Evolutionary conservation across 257 asterid species (phyloP), one percentile per base, ranked within the genome.

Genomic region (Fraxinus anomala): DNA sequence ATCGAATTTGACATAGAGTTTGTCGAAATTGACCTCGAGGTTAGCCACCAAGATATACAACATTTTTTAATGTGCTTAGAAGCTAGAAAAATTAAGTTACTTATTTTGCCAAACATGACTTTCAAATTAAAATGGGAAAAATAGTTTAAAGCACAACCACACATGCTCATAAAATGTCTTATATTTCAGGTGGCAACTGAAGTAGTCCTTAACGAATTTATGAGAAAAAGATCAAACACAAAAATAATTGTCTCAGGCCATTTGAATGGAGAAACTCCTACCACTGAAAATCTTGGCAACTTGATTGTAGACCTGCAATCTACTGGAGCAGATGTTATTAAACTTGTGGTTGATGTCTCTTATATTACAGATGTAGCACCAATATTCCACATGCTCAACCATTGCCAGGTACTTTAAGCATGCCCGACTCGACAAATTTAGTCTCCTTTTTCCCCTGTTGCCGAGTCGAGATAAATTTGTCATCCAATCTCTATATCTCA

Each of bases 321-420:
- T 0, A 80, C 84, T 2, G 91, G 88, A 21, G 94, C 89, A n/a
- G 96, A 89, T 68, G 74, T 84, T 42, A 72, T 89, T 28, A 89
- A 91, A 77, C 89, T 91, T 44, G 86, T 85, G 37, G 84, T 91
- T 47, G 82, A 88, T 75, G 92, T 91, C 17, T 77, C 86, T 80
- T 86, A 80, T 71, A 91, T 88, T 68, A 88, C 91, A 4, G 88
- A 91, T 5, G 91, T 89, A 0, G 96, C 91, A 37, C 91, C 94
- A 19, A 81, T 91, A 73, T 89, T 91, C 71, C 91, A 85, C 80
- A 42, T 88, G 82, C 86, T 89, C 67, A 79, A 90, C 13, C 96
- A 88, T 77, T 86, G 80, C 76, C 96, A 88, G 93, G 96, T 90
- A 80, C 61, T 19, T 44, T 17, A 6, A 23, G 12, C n/a, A 61